These are phyloP conservation scores for Piper longum DNA, from an alignment of 164 flowering plant species.

Conservation along the genomic window DNA sequence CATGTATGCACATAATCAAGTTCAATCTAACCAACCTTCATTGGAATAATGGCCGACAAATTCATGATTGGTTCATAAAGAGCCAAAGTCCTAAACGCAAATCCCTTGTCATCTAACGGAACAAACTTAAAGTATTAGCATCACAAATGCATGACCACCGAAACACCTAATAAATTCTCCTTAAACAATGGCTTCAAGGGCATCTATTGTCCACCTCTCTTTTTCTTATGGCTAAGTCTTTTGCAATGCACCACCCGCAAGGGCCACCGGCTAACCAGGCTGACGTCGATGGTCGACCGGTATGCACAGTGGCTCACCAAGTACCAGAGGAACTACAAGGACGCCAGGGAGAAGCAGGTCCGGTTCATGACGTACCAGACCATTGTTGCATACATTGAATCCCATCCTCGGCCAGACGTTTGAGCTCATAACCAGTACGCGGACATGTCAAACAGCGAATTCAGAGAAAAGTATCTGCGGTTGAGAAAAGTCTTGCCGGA, in stretches of 20 bases:
- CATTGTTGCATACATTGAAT: constrained; percentile 34
- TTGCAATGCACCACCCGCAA: background rate
- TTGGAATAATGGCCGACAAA: too few species aligned
- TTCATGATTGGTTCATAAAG: too few species aligned
- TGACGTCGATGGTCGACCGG: constrained; percentile 19
- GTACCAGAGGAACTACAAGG: constrained; percentile 15
- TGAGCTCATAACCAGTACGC: constrained; percentile 25
- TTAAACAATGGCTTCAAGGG: background rate
- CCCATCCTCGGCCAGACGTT: constrained; percentile 19
- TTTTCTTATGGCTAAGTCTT: background rate
- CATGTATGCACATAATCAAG: too few species aligned
- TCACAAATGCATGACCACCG: background rate
- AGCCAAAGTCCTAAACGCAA: background rate
- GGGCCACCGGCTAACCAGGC: background rate
- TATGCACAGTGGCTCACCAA: constrained; percentile 30
- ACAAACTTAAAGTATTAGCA: background rate
- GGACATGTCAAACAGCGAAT: constrained; percentile 16
- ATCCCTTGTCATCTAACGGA: background rate
- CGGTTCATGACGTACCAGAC: constrained; percentile 44
- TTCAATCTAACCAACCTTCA: too few species aligned
- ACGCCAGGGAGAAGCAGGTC: constrained; percentile 18
- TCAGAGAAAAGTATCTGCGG: constrained; percentile 10
- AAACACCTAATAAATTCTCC: background rate
- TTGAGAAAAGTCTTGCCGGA: too few species aligned
- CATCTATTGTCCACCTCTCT: background rate